A percentile compares a stretch with the other conserved stretches of the same genome.
Evolutionary conservation across 768 basidiomycete species (phyloP).

Genomic region (Galerina marginata): DNA sequence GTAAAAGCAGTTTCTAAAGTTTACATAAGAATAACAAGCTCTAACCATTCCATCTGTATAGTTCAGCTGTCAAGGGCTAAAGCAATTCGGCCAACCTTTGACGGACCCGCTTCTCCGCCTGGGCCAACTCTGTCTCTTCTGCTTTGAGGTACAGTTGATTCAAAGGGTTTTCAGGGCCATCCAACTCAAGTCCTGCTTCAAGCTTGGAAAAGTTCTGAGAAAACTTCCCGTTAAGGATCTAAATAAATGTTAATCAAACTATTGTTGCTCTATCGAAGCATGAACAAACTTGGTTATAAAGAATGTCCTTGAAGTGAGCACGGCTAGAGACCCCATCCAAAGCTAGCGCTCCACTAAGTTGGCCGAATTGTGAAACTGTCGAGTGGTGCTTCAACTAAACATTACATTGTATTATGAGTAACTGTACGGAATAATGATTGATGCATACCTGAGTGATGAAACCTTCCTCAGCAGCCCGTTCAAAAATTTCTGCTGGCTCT

Average conservation of each 20-base stretch:
- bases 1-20: too few relatives aligned
- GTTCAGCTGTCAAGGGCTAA: slow-evolving; percentile 1
- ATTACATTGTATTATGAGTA: background rate
- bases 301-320: slow-evolving; percentile 61
- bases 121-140: slow-evolving; percentile 56
- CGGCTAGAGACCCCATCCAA: slow-evolving; percentile 56
- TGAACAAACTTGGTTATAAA: slow-evolving; percentile 55
- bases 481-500: slow-evolving; percentile 72
- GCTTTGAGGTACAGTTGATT: slow-evolving; percentile 56
- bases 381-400: slow-evolving; percentile 65
- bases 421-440: background rate
- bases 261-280: background rate
- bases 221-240: slow-evolving; percentile 68
- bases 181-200: slow-evolving; percentile 60
- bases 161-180: slow-evolving; percentile 59
- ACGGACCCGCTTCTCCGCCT: slow-evolving; percentile 66
- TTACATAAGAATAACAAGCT: too few relatives aligned
- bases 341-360: slow-evolving; percentile 59
- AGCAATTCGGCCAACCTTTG: slow-evolving; percentile 49
- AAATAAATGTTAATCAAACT: background rate
- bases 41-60: background rate
- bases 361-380: slow-evolving; percentile 65
- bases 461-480: slow-evolving; percentile 69
- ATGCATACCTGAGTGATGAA: slow-evolving; percentile 57
- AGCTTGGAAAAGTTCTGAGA: slow-evolving; percentile 58